phyloP scores from a whole-genome alignment of 805 yeast species.

The Teunomyces kruisii region DNA sequence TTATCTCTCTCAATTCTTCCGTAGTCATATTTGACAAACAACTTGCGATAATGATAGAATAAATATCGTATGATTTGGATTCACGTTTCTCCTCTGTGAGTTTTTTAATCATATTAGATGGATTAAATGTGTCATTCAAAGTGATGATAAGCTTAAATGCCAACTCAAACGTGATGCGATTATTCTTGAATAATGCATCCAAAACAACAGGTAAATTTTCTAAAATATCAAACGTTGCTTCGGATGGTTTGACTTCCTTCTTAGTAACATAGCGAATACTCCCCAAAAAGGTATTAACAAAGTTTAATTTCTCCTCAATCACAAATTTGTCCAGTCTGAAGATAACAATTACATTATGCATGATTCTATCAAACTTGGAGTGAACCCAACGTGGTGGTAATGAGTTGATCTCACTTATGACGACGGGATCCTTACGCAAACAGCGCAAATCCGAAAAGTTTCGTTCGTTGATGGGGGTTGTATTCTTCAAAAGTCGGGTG shows the following conservation, averaged over 20 bases:
- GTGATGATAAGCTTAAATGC: conserved; percentile 23
- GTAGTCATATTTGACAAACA: conserved; percentile 9
- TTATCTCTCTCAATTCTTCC: conserved; percentile 14
- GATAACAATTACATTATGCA: conserved; percentile 23
- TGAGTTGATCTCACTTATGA: conserved; percentile 29
- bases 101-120: conserved; percentile 10
- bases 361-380: conserved; percentile 28
- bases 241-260: conserved; percentile 28
- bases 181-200: conserved; percentile 18
- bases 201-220: conserved; percentile 30
- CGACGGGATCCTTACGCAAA: conserved; percentile 31
- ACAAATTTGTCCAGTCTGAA: conserved; percentile 23
- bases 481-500: conserved; percentile 22
- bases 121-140: conserved; percentile 34
- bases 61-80: conserved; percentile 11
- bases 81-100: not conserved
- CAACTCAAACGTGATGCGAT: conserved; percentile 16
- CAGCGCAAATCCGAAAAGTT: conserved; percentile 28
- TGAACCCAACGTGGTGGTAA: conserved; percentile 36
- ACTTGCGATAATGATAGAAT: conserved; percentile 9
- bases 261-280: conserved; percentile 27
- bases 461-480: conserved; percentile 18
- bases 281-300: conserved; percentile 23
- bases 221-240: conserved; percentile 31
- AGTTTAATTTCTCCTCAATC: conserved; percentile 24